Base-by-base conservation (phyloP, 1,284 basidiomycete genomes). In the Ganoderma meredithae region DNA sequence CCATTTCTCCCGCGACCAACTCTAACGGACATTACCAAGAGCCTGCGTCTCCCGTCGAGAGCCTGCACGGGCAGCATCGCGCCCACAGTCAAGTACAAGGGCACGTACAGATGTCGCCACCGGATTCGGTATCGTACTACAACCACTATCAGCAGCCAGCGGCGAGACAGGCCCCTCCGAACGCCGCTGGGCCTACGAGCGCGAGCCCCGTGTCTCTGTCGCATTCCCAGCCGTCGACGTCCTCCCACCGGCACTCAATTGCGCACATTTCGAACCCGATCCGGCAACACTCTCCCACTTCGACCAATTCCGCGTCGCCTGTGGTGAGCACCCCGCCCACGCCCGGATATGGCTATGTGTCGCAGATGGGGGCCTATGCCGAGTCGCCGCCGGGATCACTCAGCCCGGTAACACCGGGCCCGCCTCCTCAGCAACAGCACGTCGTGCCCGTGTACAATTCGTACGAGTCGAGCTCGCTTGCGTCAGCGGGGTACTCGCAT, bases 241-340 rank as follows among this genome's bases (percentile, higher is more conserved):
- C 58, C 13, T 69, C 66, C 9, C 66, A 72, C 53, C 70, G 74
- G 22, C 74, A 73, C 62, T 73, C 74, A 1, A 69, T 74, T 49
- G 67, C 74, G 13, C 74, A 75, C 62, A 72, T 74, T 22, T 75
- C 74, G 2, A 72, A 74, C 40, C 70, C 74, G 39, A 43, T 67
- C 15, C 66, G 70, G n/a, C 65, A 66, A 22, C 66, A 69, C 53
- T 70, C 73, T 31, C 71, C 73, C 44, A 53, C 66, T 1, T 64
- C 71, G 12, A 61, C 60, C 8, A 52, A 68, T 33, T 68, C 67
- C 19, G 62, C 66, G 8, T 72, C 71, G 6, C 69, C 72, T 27
- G 67, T 66, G 43, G 65, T 66, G 8, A 71, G 71, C 58, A 66
- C 62, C 22, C 70, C 73, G 52, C 67, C 69, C 19, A 71, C 73